Base-by-base conservation (phyloP, 768 basidiomycete genomes). In the Lactifluus hygrophoroides region DNA sequence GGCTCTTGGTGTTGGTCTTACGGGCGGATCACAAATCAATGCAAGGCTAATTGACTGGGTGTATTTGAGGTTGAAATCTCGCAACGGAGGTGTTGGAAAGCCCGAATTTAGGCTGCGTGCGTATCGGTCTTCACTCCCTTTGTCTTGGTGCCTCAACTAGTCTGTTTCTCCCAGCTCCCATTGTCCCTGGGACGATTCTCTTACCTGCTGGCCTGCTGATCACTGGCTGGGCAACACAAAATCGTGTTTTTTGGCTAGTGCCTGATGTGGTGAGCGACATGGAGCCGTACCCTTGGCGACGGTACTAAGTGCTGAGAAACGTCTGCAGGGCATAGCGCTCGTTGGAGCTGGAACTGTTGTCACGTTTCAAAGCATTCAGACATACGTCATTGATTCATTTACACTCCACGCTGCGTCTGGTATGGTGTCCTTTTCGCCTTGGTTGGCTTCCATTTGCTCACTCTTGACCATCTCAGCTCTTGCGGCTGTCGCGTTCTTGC, bases 131-230 rank as follows among this genome's bases (percentile, higher is more conserved):
- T 46, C 21, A 23, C 16, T 47, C 32, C 4, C 17, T 6, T 19
- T 4, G 3, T 1, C 23, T 17, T 13, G 13, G 1, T 3, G 17
- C 10, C 3, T 14, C 13, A n/a, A 38, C 10, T 17, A 11, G 46
- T 42, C 27, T 21, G 25, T 5, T 30, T 42, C n/a, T 4, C 6
- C 3, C 28, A 86, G 85, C 82, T 0, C 70, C 78, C 0, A 81
- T 87, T 77, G 60, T 86, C 6, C 74, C 81, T 3, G 84, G 80
- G 0, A 78, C 81, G 0, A 61, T 85, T 19, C 13, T 82, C 3
- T 73, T 90, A 10, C 88, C 91, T 0, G 68, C 81, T 13, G 89
- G 88, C 0, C 70, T 90, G 13, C 69, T 92, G 21, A 73, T 91
- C 6, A 68, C 80, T 6, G 89, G 90, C 1, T 92, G 89, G 87